Evolutionary conservation across 2,329 filamentous ascomycete species (phyloP).

Genomic region (Exophiala sideris): DNA sequence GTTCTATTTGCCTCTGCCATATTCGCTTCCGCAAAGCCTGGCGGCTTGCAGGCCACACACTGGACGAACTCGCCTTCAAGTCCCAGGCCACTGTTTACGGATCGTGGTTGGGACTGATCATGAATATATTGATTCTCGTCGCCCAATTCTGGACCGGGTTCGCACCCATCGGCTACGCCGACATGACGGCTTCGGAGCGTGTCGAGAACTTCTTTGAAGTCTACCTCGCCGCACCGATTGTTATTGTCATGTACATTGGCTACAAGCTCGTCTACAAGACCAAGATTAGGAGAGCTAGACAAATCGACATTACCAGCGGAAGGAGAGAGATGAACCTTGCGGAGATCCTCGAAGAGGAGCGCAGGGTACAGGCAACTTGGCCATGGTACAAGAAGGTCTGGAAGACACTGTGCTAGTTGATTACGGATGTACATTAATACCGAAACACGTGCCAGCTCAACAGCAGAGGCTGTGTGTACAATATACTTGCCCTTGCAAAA

Average conservation of each 20-base stretch:
- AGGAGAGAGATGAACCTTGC: conserved; percentile 78
- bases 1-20: conserved; percentile 62
- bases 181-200: conserved; percentile 25
- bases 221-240: conserved; percentile 32
- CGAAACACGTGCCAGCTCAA: conserved; percentile 2
- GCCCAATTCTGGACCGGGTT: conserved; percentile 46
- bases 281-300: conserved; percentile 60
- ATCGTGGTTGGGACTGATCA: conserved; percentile 58
- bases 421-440: not conserved
- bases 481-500: not conserved
- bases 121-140: conserved; percentile 55
- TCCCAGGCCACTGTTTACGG: conserved; percentile 60
- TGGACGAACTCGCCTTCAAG: conserved; percentile 63
- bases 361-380: conserved; percentile 68
- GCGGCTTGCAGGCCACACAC: conserved; percentile 53
- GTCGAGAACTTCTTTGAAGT: conserved; percentile 31
- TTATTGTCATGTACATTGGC: conserved; percentile 55
- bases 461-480: not conserved
- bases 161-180: conserved; percentile 28
- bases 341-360: conserved; percentile 74
- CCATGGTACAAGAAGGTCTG: conserved; percentile 73
- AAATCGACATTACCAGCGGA: conserved; percentile 86
- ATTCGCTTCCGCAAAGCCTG: conserved; percentile 65
- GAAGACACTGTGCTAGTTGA: conserved; percentile 64
- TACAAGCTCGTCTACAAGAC: conserved; percentile 77